Evolutionary conservation across 1,284 basidiomycete genomes (phyloP).

Genomic region (Boletus mariae): DNA sequence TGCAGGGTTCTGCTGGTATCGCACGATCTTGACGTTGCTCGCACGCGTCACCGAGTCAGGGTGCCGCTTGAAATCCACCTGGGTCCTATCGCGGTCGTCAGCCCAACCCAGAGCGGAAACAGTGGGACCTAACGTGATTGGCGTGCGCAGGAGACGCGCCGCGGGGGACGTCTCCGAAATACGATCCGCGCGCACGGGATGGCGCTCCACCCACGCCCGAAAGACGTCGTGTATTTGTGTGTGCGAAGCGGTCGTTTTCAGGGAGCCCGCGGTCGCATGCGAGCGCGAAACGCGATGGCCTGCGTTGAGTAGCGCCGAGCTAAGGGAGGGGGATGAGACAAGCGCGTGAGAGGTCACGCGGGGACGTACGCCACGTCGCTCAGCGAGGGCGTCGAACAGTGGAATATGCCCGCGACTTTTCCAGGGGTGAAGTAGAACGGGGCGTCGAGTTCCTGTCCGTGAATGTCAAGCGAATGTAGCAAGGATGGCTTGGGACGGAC

Average conservation of each 20-base stretch:
- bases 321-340: slow-evolving; percentile 34
- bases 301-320: slow-evolving; percentile 85
- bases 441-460: slow-evolving; percentile 75
- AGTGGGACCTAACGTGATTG: slow-evolving; percentile 52
- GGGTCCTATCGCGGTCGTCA: slow-evolving; percentile 21
- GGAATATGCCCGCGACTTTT: slow-evolving; percentile 71
- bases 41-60: slow-evolving; percentile 57
- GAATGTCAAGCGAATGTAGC: slow-evolving; percentile 36
- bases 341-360: not conserved
- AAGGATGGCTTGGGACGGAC: slow-evolving; percentile 41
- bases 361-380: slow-evolving; percentile 67
- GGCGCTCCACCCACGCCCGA: slow-evolving; percentile 75
- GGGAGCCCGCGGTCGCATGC: slow-evolving; percentile 83
- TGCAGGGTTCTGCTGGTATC: slow-evolving; percentile 90
- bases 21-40: slow-evolving; percentile 71
- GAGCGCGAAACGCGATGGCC: slow-evolving; percentile 86
- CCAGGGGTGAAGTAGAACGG: slow-evolving; percentile 94
- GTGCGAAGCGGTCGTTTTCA: slow-evolving; percentile 86
- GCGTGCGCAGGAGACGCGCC: slow-evolving; percentile 58
- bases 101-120: not conserved
- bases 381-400: slow-evolving; percentile 71
- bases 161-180: slow-evolving; percentile 71
- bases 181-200: slow-evolving; percentile 85
- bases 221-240: slow-evolving; percentile 79
- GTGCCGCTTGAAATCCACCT: slow-evolving; percentile 74